Conservation (phyloP, 345 rosid genomes). For the Dimocarpus longan region DNA sequence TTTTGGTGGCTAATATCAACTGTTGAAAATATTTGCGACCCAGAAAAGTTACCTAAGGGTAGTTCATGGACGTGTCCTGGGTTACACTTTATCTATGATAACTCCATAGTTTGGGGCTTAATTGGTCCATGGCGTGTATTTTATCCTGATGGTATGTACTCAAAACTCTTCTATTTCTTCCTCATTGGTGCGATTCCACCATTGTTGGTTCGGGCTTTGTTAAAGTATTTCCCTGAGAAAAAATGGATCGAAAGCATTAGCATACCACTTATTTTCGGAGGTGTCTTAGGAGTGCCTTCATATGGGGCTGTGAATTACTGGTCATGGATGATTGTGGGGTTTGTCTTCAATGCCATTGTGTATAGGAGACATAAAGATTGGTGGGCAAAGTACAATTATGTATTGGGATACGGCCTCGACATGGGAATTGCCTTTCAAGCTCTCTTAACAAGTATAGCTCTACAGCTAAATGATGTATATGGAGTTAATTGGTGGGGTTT, state of each 20-base stretch:
- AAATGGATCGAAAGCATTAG: conserved; percentile 1
- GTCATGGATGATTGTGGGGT: neutral
- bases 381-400: conserved; percentile 14
- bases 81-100: neutral
- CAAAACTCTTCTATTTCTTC: neutral
- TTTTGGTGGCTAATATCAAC: conserved; percentile 12
- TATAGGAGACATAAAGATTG: conserved; percentile 11
- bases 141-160: neutral
- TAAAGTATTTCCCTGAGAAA: neutral
- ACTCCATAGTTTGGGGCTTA: conserved; percentile 17
- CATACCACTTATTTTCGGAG: neutral
- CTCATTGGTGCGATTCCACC: neutral
- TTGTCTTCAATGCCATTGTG: conserved; percentile 1
- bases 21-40: conserved; percentile 6
- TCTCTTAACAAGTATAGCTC: neutral
- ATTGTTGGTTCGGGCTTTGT: neutral
- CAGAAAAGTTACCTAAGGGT: conserved; percentile 3
- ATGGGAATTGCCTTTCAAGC: conserved; percentile 12
- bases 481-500: conserved; percentile 23
- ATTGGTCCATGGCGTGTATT: conserved; percentile 14
- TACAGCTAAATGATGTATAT: neutral
- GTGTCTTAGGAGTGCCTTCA: neutral
- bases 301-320: neutral
- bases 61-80: conserved; percentile 19
- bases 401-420: neutral